A percentile compares a stretch with the other conserved stretches of the same genome.
Conservation (phyloP, 176 grass and related monocot genomes). For the Avena insularis region DNA sequence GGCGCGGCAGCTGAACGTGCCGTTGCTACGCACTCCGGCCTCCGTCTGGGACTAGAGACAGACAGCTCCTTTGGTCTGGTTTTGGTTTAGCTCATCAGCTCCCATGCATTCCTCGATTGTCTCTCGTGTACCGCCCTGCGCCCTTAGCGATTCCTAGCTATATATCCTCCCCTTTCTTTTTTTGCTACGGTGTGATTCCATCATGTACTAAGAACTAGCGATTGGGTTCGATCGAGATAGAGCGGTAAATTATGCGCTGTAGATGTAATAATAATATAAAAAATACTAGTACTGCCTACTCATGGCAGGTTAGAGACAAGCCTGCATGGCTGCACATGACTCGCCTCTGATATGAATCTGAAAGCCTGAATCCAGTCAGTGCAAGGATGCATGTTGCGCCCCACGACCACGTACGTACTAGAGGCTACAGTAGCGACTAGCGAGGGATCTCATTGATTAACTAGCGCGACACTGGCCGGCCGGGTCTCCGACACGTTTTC, state of each 20-base stretch:
- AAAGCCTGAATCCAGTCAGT: slow-evolving; percentile 33
- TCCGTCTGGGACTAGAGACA: too few relatives aligned
- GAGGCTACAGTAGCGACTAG: neutral
- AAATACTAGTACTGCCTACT: neutral
- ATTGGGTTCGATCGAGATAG: neutral
- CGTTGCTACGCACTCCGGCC: too few relatives aligned
- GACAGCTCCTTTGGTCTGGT: too few relatives aligned
- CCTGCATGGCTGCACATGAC: slow-evolving; percentile 48
- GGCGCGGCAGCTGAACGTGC: too few relatives aligned
- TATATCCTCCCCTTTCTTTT: too few relatives aligned
- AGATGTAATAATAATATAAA: neutral
- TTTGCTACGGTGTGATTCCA: too few relatives aligned
- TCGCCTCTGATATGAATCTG: slow-evolving; percentile 45
- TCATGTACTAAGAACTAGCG: too few relatives aligned
- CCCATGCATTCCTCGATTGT: too few relatives aligned
- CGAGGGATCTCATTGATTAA: slow-evolving; percentile 13
- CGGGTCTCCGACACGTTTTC: slow-evolving; percentile 37
- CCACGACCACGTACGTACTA: slow-evolving; percentile 34
- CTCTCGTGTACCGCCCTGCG: too few relatives aligned
- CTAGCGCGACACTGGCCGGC: slow-evolving; percentile 7
- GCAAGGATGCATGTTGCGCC: slow-evolving; percentile 14
- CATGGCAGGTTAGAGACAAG: slow-evolving; percentile 30
- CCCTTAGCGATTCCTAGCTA: too few relatives aligned
- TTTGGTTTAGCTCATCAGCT: too few relatives aligned
- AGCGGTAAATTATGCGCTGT: slow-evolving; percentile 45